Evolutionary conservation across 2,329 filamentous ascomycete species (phyloP), one percentile per base, ranked within the genome.

Genomic region (Exserohilum turcica): DNA sequence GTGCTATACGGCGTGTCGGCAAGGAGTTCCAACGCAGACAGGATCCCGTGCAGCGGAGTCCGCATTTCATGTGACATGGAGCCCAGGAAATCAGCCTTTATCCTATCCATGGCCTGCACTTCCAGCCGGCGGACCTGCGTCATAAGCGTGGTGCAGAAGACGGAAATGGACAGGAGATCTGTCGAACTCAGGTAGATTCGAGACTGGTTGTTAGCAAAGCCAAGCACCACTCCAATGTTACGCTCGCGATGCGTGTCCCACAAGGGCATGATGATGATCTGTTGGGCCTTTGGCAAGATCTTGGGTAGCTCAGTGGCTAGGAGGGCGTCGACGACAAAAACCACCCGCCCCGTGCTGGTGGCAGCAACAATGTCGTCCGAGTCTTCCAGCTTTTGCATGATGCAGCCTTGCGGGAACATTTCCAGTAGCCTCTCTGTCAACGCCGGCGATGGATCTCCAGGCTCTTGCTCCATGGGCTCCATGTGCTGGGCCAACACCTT

Each of bases 61-160:
- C 50, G 46, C 50, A 53, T 53, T 18, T 53, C 50, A 15, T 53
- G 50, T 9, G 50, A 53, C 28, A 53, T 31, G 13, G 50, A 53
- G 24, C 50, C 50, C 7, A 53, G 45, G 10, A 53, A 53, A 27
- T 53, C 50, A 19, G 50, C 49, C 24, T 53, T 49, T 19, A 53
- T 53, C 16, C 38, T 53, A 9, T 53, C 50, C 46, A 53, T 49
- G 42, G 45, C 45, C n/a, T 53, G 50, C 18, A 35, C 50, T 43
- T 53, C 50, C 5, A 53, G 38, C 31, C 50, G 50, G 9, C 50
- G 38, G 7, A 53, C 50, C n/a, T 53, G 50, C 27, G 45, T 53
- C 50, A 53, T 53, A 12, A 49, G 48, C 19, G 50, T 53, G 5
- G 45, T 53, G 45, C 50, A 53, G 21, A 53, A 49, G 9, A 45